Percentiles rank a stretch among this genome's conserved stretches.
phyloP scores from a whole-genome alignment of 2,329 filamentous ascomycete genomes.

The Coleophoma crateriformis region DNA sequence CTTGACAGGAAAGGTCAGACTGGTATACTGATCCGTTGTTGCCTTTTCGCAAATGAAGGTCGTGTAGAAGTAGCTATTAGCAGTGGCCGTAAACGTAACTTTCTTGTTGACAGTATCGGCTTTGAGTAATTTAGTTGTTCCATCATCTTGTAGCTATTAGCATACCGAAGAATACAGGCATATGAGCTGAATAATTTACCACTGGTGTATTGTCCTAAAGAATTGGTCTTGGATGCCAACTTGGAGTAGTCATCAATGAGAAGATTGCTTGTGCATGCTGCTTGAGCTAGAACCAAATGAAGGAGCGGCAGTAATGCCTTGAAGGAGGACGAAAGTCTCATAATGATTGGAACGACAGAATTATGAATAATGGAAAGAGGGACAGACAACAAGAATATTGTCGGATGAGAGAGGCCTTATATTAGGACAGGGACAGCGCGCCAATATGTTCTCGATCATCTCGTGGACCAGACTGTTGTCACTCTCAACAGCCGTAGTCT shows the following conservation, averaged over 20 bases:
- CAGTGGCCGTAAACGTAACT: conserved; percentile 43
- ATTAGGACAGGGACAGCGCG: neutral
- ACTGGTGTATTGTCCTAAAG: conserved; percentile 29
- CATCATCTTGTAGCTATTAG: conserved; percentile 36
- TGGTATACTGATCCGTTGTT: conserved; percentile 38
- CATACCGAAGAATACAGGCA: no score
- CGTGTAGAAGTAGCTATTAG: conserved; percentile 47
- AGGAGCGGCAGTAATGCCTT: neutral
- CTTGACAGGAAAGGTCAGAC: conserved; percentile 40
- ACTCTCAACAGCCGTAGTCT: neutral
- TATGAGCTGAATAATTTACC: conserved; percentile 19
- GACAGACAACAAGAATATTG: neutral
- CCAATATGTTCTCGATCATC: neutral
- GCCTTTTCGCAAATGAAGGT: conserved; percentile 42
- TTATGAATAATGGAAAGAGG: neutral
- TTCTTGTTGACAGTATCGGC: conserved; percentile 32
- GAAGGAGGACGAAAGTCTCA: neutral
- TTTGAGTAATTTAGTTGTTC: conserved; percentile 37
- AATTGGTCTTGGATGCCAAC: conserved; percentile 27
- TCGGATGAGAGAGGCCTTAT: neutral
- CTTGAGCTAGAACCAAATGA: conserved; percentile 2
- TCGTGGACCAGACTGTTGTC: neutral
- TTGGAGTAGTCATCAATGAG: conserved; percentile 25
- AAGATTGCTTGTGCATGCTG: conserved; percentile 21
- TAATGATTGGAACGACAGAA: neutral